Evolutionary conservation across 495 filamentous ascomycete species (phyloP).

Genomic region (Friedmanniomyces simplex): DNA sequence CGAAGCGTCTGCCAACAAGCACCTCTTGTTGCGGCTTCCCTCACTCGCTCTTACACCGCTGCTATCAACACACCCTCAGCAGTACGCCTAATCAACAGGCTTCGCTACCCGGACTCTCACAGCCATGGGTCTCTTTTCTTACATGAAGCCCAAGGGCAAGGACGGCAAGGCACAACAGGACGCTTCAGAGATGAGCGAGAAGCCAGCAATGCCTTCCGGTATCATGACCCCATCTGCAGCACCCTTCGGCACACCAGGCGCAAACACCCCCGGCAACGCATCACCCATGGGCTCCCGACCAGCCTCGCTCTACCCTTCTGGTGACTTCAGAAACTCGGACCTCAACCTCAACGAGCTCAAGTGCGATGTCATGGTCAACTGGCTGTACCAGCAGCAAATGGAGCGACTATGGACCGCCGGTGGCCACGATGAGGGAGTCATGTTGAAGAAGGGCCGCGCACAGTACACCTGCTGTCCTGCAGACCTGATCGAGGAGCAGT

Average conservation of each 20-base stretch:
- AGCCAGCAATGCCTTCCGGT: background rate
- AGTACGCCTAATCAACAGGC: background rate
- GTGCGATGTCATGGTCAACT: constrained; percentile 49
- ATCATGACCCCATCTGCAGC: background rate
- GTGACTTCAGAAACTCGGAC: constrained; percentile 36
- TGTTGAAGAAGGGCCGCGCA: constrained; percentile 46
- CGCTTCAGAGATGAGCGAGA: background rate
- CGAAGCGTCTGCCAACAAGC: background rate
- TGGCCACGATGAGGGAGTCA: constrained; percentile 47
- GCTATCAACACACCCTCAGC: background rate
- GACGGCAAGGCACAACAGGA: background rate
- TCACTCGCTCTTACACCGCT: background rate
- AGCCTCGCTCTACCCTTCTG: constrained; percentile 37
- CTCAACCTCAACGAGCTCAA: constrained; percentile 44
- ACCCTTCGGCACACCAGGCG: constrained; percentile 3
- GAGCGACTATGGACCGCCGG: constrained; percentile 49
- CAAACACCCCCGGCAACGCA: background rate
- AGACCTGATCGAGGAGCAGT: constrained; percentile 38
- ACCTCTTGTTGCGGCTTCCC: background rate
- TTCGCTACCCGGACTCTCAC: background rate
- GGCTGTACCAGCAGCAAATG: constrained; percentile 49
- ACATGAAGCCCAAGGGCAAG: constrained; percentile 12
- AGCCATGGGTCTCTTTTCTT: constrained; percentile 12
- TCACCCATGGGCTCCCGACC: constrained; percentile 15
- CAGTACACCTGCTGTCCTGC: constrained; percentile 46